Percentiles rank a stretch among this genome's conserved stretches.
phyloP scores from a whole-genome alignment of 2,329 filamentous ascomycete species.

The Xylaria multiplex region DNA sequence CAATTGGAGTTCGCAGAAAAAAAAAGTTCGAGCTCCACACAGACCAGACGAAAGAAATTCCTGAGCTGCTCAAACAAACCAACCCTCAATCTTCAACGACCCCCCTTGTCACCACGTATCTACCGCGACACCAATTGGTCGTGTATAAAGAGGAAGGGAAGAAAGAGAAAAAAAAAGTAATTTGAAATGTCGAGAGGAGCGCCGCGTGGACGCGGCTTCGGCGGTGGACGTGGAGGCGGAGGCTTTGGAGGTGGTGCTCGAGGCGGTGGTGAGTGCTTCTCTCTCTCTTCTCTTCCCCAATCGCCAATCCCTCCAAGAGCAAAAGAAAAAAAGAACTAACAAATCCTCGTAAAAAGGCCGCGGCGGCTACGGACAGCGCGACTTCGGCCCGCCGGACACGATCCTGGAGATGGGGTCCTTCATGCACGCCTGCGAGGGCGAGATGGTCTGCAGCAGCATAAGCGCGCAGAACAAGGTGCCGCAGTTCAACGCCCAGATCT shows the following conservation, averaged over 20 bases:
- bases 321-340: conserved; percentile 18
- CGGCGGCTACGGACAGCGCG: conserved; percentile 49
- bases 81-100: too few species aligned
- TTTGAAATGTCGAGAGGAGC: conserved; percentile 49
- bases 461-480: conserved; percentile 85
- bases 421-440: conserved; percentile 93
- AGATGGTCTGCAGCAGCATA: conserved; percentile 95
- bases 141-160: conserved; percentile 2
- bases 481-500: conserved; percentile 99
- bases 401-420: conserved; percentile 86
- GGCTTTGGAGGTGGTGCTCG: conserved; percentile 33
- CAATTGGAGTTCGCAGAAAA: too few species aligned
- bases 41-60: too few species aligned
- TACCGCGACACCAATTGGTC: conserved; percentile 17
- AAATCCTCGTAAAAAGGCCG: conserved; percentile 41
- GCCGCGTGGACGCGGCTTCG: conserved; percentile 48
- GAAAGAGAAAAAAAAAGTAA: not conserved
- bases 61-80: too few species aligned
- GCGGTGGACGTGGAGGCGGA: conserved; percentile 42
- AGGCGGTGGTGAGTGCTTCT: conserved; percentile 46
- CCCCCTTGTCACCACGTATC: too few species aligned
- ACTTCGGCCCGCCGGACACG: conserved; percentile 50
- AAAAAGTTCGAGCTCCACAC: too few species aligned
- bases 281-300: not conserved
- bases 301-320: not conserved